These are phyloP conservation scores for Backusella luteola DNA, from an alignment of 192 early-diverging fungal genomes.

Conservation along the genomic window DNA sequence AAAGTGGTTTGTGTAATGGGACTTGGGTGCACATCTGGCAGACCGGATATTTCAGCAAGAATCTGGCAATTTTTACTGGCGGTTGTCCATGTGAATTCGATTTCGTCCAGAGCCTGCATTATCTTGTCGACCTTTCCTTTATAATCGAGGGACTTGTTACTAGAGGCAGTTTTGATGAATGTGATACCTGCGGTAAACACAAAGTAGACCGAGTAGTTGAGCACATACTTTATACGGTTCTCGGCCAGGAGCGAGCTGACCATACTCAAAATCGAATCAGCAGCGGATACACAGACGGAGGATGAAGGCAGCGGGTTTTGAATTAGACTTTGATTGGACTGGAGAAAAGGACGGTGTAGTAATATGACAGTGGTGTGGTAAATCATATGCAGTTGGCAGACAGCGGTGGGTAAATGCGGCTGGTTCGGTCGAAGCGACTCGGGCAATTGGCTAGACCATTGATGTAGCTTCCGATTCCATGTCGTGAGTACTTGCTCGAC, in stretches of 20 bases:
- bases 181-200: conserved; percentile 32
- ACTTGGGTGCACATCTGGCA: neutral
- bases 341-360: conserved; percentile 52
- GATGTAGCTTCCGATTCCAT: conserved; percentile 12
- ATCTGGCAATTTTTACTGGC: conserved; percentile 24
- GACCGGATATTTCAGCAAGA: conserved; percentile 25
- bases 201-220: conserved; percentile 27
- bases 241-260: conserved; percentile 11
- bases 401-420: neutral
- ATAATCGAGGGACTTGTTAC: neutral
- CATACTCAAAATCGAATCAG: conserved; percentile 27
- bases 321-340: conserved; percentile 13
- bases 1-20: neutral
- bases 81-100: conserved; percentile 25
- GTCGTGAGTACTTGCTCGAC: conserved; percentile 17
- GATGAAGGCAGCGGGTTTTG: conserved; percentile 19
- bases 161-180: conserved; percentile 27
- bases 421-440: conserved; percentile 17
- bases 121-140: conserved; percentile 24
- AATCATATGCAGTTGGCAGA: conserved; percentile 42
- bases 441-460: conserved; percentile 46
- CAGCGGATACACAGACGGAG: conserved; percentile 24
- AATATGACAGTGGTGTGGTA: conserved; percentile 53
- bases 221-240: conserved; percentile 5
- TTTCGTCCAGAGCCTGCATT: conserved; percentile 18